A percentile compares a stretch with the other conserved stretches of the same genome.
phyloP scores from a whole-genome alignment of 331 rosid species.

The Malus hybrid region DNA sequence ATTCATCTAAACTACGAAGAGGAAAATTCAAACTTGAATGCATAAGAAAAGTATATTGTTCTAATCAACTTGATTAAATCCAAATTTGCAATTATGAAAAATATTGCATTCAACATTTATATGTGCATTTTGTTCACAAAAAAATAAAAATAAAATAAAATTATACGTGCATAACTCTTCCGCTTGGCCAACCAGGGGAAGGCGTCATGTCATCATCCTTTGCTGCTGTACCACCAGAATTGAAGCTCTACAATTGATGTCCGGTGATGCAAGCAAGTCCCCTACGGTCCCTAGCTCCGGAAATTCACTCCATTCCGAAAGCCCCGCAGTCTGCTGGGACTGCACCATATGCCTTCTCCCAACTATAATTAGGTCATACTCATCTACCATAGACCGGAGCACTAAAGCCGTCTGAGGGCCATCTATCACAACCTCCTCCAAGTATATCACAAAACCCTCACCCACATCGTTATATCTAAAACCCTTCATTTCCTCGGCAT shows the following conservation, averaged over 20 bases:
- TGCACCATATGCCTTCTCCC: slow-evolving; percentile 34
- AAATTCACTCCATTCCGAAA: slow-evolving; percentile 46
- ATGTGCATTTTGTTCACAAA: background rate
- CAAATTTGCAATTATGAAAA: background rate
- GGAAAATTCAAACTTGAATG: too few species aligned
- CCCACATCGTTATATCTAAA: background rate
- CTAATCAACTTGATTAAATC: background rate
- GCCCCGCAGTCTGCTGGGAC: slow-evolving; percentile 30
- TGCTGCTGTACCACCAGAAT: slow-evolving; percentile 43
- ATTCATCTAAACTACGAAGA: too few species aligned
- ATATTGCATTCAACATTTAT: too few species aligned
- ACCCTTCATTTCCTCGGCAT: slow-evolving; percentile 22
- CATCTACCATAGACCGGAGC: slow-evolving; percentile 9
- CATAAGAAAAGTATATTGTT: background rate
- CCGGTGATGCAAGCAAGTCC: slow-evolving; percentile 52
- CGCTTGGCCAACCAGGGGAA: background rate
- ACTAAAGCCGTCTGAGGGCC: slow-evolving; percentile 28
- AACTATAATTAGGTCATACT: slow-evolving; percentile 38
- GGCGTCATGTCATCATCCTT: background rate
- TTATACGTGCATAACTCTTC: background rate
- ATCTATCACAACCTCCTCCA: slow-evolving; percentile 18
- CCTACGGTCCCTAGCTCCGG: slow-evolving; percentile 48
- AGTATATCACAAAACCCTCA: slow-evolving; percentile 3
- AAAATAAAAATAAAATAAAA: background rate
- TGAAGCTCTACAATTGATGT: slow-evolving; percentile 28